Percentiles rank a stretch among this genome's conserved stretches.
These are phyloP conservation scores for Aspergillus udagawae DNA, from an alignment of 2,329 filamentous ascomycete genomes.

Conservation along the genomic window DNA sequence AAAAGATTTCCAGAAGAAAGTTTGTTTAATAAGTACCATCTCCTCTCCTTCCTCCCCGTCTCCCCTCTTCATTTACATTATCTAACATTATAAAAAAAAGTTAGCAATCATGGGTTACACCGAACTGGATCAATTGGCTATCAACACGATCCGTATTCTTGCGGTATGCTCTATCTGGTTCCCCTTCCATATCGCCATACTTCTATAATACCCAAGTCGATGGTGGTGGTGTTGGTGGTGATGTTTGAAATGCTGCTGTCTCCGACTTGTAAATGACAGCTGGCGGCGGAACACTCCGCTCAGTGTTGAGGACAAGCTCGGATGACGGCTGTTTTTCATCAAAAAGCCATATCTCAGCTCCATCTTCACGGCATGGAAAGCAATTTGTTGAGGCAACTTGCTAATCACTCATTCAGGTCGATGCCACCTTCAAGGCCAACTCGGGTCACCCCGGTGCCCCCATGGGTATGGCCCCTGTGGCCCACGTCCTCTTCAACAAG, in stretches of 20 bases:
- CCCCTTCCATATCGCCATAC: background rate
- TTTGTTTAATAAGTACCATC: slow-evolving; percentile 15
- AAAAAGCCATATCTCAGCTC: background rate
- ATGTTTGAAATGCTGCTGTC: background rate
- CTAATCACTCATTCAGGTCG: slow-evolving; percentile 60
- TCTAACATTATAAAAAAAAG: slow-evolving; percentile 19
- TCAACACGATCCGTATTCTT: slow-evolving; percentile 97
- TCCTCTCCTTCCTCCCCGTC: slow-evolving; percentile 1
- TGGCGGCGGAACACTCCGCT: background rate
- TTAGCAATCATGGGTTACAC: slow-evolving; percentile 73
- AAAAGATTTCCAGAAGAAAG: slow-evolving; percentile 1
- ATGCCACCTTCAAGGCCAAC: slow-evolving; percentile 95
- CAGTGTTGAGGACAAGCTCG: background rate
- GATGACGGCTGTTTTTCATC: background rate
- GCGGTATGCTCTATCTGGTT: slow-evolving; percentile 64
- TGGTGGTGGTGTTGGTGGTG: background rate
- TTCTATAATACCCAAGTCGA: background rate
- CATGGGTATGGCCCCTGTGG: slow-evolving; percentile 92
- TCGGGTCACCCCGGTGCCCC: slow-evolving; percentile 98
- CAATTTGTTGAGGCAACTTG: background rate
- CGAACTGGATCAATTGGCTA: slow-evolving; percentile 81
- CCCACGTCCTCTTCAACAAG: slow-evolving; percentile 97
- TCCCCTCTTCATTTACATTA: slow-evolving; percentile 4
- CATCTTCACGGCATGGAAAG: background rate
- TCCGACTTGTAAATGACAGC: background rate